Evolutionary conservation across 2,329 filamentous ascomycete species (phyloP).

Genomic region (Nemania sp.): DNA sequence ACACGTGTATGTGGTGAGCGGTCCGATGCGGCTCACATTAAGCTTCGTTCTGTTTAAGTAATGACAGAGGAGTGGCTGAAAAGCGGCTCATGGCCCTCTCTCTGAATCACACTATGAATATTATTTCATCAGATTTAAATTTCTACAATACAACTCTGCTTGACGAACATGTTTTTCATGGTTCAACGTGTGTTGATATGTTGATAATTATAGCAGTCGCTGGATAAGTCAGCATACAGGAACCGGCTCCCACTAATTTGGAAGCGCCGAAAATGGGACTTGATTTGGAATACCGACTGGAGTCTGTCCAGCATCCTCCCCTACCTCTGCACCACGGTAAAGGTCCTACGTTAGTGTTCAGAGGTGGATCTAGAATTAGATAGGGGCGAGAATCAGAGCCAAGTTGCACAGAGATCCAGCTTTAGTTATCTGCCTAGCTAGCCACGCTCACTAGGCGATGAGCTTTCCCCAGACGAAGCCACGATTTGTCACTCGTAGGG

Average conservation of each 20-base stretch:
- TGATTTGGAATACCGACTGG: slow-evolving; percentile 24
- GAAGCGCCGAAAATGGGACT: slow-evolving; percentile 23
- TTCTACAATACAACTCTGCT: too few relatives aligned
- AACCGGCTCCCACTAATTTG: slow-evolving; percentile 21
- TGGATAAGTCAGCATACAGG: slow-evolving; percentile 15
- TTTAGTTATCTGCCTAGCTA: slow-evolving; percentile 7
- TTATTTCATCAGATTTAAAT: too few relatives aligned
- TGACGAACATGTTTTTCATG: slow-evolving; percentile 2
- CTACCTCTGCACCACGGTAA: not conserved
- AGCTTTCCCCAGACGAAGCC: slow-evolving; percentile 12
- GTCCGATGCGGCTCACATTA: too few relatives aligned
- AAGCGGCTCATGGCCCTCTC: too few relatives aligned
- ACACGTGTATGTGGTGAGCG: too few relatives aligned
- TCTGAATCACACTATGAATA: too few relatives aligned
- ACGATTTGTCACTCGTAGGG: slow-evolving; percentile 22
- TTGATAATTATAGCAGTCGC: slow-evolving; percentile 11
- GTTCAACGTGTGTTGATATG: slow-evolving; percentile 4
- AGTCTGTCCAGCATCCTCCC: slow-evolving; percentile 14
- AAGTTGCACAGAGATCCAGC: not conserved
- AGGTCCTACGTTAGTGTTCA: not conserved
- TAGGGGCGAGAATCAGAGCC: slow-evolving; percentile 12
- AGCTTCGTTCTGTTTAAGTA: too few relatives aligned
- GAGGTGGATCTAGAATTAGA: not conserved
- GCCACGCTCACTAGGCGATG: slow-evolving; percentile 5
- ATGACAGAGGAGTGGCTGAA: too few relatives aligned